These are phyloP conservation scores for Fusarium floridanum DNA, from an alignment of 2,329 filamentous ascomycete genomes.

Conservation along the genomic window DNA sequence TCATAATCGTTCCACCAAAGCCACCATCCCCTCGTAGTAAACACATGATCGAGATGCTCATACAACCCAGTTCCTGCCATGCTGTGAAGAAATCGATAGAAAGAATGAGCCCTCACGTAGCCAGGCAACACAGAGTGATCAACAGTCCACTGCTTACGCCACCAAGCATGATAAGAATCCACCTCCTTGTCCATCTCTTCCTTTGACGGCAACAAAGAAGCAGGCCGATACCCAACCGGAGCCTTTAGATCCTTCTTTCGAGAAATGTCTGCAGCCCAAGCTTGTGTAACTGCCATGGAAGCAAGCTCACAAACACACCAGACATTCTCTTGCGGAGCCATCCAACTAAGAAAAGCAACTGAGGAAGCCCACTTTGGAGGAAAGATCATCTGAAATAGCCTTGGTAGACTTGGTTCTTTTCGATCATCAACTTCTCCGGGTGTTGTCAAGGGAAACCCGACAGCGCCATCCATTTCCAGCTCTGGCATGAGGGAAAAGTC, in stretches of 20 bases:
- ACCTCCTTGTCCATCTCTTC: constrained; percentile 4
- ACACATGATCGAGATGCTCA: background rate
- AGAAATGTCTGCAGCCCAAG: background rate
- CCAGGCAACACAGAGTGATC: constrained; percentile 1
- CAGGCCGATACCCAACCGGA: background rate
- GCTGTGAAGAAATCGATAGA: background rate
- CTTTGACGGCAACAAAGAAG: background rate
- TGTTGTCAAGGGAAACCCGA: background rate
- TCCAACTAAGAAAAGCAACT: constrained; percentile 2
- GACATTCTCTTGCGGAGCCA: constrained; percentile 10
- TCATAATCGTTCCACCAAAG: constrained; percentile 9
- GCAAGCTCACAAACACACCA: constrained; percentile 8
- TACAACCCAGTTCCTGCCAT: background rate
- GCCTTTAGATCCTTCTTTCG: background rate
- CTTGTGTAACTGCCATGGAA: background rate
- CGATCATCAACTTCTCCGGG: background rate
- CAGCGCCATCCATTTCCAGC: constrained; percentile 4
- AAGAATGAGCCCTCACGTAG: background rate
- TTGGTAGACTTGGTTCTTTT: background rate
- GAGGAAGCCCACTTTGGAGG: constrained; percentile 8
- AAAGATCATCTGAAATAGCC: constrained; percentile 8
- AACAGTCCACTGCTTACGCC: constrained; percentile 1
- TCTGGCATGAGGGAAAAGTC: constrained; percentile 7
- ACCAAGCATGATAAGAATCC: constrained; percentile 4
- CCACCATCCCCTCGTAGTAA: background rate